Evolutionary conservation across 192 early-diverging fungal genomes (phyloP), one percentile per base, ranked within the genome.

Genomic region (Rhizoclosmatium sp.): DNA sequence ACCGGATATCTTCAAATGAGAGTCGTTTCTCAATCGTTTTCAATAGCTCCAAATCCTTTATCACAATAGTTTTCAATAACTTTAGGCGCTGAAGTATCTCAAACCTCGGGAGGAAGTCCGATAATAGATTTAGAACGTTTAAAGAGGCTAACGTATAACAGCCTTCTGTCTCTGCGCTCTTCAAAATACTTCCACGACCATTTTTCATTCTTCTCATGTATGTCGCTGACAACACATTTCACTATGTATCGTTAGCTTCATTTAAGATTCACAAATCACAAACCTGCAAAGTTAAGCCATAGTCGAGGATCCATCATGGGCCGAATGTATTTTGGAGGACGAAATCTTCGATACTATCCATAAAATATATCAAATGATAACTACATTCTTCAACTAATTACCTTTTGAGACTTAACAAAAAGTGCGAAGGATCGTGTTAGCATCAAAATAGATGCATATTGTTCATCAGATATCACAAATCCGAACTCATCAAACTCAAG

Each of bases 401-500:
- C 90, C 86, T 91, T 87, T 73, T 96, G 90, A 73, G 93, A 86
- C 51, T 91, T 91, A 69, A 95, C 84, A 54, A 92, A 94, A 0
- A 91, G 89, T 76, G 96, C 93, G 80, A 99, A 96, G 4, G 93
- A 80, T 9, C 93, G 92, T 46, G 95, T 87, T 78, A 99, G 88
- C 31, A 93, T 73, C 71, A 98, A 82, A 0, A 91, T 87, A 60
- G 94, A 95, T 0, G 86, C 83, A 81, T 96, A 99, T 80, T 99
- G 98, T 67, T 93, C 89, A 79, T 96, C 92, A 68, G 97, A 94
- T 2, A 99, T 77, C 12, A 93, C 91, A 81, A 99, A 98, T 0
- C 92, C 96, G 23, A 98, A 85, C 82, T 96, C 94, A 82, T 97
- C 94, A 86, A 98, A 98, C 76, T 94, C 84, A 21, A 97, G 86